These are phyloP conservation scores for Eucalyptus pauciflora DNA, from an alignment of 345 rosid species.

Conservation along the genomic window DNA sequence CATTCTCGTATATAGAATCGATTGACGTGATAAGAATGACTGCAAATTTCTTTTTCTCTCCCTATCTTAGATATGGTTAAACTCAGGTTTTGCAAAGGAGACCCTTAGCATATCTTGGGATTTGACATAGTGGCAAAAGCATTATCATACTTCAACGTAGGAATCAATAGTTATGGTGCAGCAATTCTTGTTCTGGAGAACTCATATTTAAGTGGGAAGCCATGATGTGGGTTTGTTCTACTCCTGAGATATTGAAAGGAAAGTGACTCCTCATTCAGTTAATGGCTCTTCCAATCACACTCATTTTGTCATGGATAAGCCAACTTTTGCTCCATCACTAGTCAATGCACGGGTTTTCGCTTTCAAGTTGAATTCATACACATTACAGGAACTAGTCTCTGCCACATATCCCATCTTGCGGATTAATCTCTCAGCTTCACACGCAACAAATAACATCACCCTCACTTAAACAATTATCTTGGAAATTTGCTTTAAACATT, in stretches of 20 bases:
- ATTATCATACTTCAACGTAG: neutral
- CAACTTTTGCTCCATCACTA: neutral
- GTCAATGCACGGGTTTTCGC: neutral
- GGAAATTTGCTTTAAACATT: neutral
- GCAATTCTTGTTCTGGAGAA: neutral
- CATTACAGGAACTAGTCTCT: neutral
- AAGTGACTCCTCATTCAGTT: neutral
- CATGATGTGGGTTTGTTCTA: neutral
- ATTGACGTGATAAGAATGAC: too few species aligned
- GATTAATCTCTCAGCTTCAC: neutral
- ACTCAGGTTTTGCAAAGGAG: neutral
- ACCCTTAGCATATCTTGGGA: neutral
- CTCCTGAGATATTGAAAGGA: neutral
- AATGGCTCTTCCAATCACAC: neutral
- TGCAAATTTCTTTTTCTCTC: neutral
- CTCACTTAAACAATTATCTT: neutral
- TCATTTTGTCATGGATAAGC: neutral
- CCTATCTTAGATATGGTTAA: neutral
- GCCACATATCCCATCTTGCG: neutral
- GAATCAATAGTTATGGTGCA: neutral
- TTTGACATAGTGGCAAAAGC: neutral
- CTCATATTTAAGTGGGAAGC: neutral
- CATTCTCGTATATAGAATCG: too few species aligned
- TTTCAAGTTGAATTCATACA: neutral
- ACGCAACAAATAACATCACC: neutral